Conservation (phyloP, 148 eudicot genomes). For the Cornus suecica region DNA sequence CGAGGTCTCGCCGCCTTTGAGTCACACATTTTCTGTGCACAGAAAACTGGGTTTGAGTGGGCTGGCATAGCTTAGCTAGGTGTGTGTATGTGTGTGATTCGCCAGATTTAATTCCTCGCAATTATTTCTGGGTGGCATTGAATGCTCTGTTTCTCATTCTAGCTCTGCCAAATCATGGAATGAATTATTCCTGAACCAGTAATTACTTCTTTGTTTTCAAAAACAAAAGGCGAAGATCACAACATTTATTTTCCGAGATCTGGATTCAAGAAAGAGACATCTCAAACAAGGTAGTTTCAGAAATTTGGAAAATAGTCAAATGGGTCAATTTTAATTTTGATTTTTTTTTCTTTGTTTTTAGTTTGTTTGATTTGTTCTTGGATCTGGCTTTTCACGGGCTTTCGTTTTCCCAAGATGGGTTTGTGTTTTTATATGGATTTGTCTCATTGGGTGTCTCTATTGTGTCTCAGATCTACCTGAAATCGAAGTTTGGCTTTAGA, state of each 20-base stretch:
- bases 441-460: conserved; percentile 19
- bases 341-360: neutral
- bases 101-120: neutral
- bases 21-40: neutral
- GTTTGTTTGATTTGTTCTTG: conserved; percentile 7
- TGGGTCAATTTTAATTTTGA: neutral
- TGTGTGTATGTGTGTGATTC: neutral
- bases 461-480: conserved; percentile 25
- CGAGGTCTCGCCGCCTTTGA: conserved; percentile 21
- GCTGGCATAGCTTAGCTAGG: neutral
- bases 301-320: conserved; percentile 3
- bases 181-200: conserved; percentile 6
- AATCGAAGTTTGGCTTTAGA: neutral
- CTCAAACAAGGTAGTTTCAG: conserved; percentile 17
- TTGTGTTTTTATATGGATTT: conserved; percentile 13
- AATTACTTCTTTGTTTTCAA: neutral
- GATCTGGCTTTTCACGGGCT: conserved; percentile 14
- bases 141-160: neutral
- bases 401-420: conserved; percentile 15
- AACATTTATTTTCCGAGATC: conserved; percentile 14
- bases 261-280: conserved; percentile 27
- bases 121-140: neutral
- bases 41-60: neutral
- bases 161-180: conserved; percentile 10
- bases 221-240: neutral